Conservation (phyloP, 768 basidiomycete genomes). For the Cyclocybe cylindracea region DNA sequence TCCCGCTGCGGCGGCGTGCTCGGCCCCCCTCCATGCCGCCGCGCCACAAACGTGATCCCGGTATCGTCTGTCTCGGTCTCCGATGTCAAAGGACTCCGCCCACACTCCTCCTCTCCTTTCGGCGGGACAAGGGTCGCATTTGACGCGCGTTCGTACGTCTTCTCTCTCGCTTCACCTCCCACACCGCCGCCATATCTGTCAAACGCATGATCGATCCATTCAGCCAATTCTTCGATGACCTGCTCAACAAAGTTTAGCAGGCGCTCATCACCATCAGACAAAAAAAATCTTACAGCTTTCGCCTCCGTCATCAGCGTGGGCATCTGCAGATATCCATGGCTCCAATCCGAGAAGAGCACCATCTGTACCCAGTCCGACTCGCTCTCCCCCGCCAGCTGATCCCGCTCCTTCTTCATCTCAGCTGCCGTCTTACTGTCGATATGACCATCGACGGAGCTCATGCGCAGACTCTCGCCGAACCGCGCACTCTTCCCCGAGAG, state of each 20-base stretch:
- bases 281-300: slow-evolving; percentile 45
- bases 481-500: slow-evolving; percentile 62
- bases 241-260: slow-evolving; percentile 8
- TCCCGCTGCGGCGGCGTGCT: neutral
- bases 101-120: slow-evolving; percentile 2
- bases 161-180: slow-evolving; percentile 10
- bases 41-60: slow-evolving; percentile 72
- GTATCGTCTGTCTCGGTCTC: slow-evolving; percentile 69
- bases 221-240: slow-evolving; percentile 49
- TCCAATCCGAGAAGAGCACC: slow-evolving; percentile 94
- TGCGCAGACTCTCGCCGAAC: slow-evolving; percentile 63
- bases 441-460: slow-evolving; percentile 48
- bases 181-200: slow-evolving; percentile 26
- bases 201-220: slow-evolving; percentile 90
- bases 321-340: slow-evolving; percentile 98
- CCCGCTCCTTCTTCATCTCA: slow-evolving; percentile 57
- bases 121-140: slow-evolving; percentile 13
- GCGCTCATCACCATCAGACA: neutral
- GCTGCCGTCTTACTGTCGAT: slow-evolving; percentile 31
- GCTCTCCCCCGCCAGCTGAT: slow-evolving; percentile 61
- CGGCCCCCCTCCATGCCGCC: slow-evolving; percentile 25
- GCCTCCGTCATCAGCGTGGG: slow-evolving; percentile 82
- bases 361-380: slow-evolving; percentile 96
- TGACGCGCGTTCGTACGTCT: slow-evolving; percentile 3
- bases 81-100: slow-evolving; percentile 24